Evolutionary conservation across 192 early-diverging fungal genomes (phyloP).

Genomic region (Umbelopsis vinacea): DNA sequence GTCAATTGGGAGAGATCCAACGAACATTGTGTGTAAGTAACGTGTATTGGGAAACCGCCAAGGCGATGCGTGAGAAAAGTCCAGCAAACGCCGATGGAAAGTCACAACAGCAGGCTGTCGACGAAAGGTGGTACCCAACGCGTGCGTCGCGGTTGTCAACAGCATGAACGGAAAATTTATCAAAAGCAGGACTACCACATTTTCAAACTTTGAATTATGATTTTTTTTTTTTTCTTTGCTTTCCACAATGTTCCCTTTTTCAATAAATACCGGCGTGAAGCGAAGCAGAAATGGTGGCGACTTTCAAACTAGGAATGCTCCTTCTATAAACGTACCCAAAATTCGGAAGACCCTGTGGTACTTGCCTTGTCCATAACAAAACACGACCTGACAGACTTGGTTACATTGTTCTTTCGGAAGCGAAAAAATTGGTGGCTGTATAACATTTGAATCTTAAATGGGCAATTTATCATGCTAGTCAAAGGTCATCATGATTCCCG

Average conservation of each 20-base stretch:
- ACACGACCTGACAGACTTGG: no score
- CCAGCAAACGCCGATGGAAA: background rate
- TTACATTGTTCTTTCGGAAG: no score
- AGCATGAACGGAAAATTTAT: no score
- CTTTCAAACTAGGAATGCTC: background rate
- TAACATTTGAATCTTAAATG: background rate
- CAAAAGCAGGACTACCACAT: no score
- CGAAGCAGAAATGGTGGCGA: no score
- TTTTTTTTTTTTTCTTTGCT: no score
- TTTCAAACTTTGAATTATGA: no score
- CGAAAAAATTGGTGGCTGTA: background rate
- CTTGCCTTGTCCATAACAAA: no score
- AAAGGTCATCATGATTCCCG: background rate
- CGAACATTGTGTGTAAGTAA: slow-evolving; percentile 22
- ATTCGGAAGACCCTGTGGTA: background rate
- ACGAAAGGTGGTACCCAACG: background rate
- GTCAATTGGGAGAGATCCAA: slow-evolving; percentile 21
- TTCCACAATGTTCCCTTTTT: no score
- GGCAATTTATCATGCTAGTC: slow-evolving; percentile 1
- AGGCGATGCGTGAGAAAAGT: background rate
- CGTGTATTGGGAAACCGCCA: background rate
- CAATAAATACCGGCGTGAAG: no score
- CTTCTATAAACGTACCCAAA: background rate
- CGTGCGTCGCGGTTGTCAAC: no score
- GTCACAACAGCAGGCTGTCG: background rate